Evolutionary conservation across 345 rosid species (phyloP), one percentile per base, ranked within the genome.

Genomic region (Psidium guajava): DNA sequence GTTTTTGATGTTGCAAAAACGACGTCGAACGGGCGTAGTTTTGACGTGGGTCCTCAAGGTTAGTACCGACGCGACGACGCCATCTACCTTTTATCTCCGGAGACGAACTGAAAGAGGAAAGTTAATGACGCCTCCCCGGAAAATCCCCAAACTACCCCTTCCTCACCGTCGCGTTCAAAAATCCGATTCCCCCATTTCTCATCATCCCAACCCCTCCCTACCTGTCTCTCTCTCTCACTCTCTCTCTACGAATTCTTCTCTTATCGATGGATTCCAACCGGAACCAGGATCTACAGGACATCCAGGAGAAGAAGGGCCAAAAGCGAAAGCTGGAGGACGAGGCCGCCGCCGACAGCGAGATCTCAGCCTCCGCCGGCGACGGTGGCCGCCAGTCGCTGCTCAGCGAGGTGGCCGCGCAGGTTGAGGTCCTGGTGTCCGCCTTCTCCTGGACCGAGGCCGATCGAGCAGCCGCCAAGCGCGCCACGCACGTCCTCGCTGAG

Each of bases 401-500:
- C 86, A 61, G 55, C 86, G 95, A 95, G 89, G 98, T 98, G 16
- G 85, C 88, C 73, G 87, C 95, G 40, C 99, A 95, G 91, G 99
- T 96, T 54, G 85, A 87, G 80, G 87, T 98, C 75, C 98, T 98
- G 64, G 88, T 88, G 88, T 91, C 91, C 58, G 56, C 93, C 89
- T 94, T 96, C 92, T 93, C 99, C 2, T 97, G 98, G 98, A 82
- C 82, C n/a, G 98, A 94, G 86, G 86, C 93, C 84, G 99, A 98
- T 95, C 99, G 99, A 54, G 93, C 99, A 36, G 95, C 96, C 20
- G 96, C 98, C 51, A 98, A 95, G 87, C 98, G 96, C 88, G 98
- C 99, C 85, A 93, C 98, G 86, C 98, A 96, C 84, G 92, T 98
- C 88, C 95, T 98, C n/a, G 97, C 99, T 25, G 98, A 98, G 91